phyloP scores from a whole-genome alignment of 2,329 filamentous ascomycete genomes.

The Lecanicillium sp. region DNA sequence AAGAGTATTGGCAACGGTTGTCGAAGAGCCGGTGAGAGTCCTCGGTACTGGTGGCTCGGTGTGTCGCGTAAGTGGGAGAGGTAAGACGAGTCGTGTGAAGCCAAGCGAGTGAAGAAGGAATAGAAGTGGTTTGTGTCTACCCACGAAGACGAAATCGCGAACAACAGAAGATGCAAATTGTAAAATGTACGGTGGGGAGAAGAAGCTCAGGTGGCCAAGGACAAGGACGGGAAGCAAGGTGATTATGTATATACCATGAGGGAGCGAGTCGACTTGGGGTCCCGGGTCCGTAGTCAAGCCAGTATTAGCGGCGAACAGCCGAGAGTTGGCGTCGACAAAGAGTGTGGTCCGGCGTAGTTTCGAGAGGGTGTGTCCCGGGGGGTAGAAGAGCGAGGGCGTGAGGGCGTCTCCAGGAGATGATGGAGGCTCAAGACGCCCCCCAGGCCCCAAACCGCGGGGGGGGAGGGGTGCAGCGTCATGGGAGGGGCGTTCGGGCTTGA shows the following conservation, averaged over 20 bases:
- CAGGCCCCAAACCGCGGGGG: no score
- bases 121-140: background rate
- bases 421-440: no score
- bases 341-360: background rate
- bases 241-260: slow-evolving; percentile 21
- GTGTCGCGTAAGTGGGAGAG: background rate
- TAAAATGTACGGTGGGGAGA: slow-evolving; percentile 6
- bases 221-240: slow-evolving; percentile 17
- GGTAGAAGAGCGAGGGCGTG: no score
- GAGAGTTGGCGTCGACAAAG: slow-evolving; percentile 6
- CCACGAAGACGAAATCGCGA: background rate
- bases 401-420: no score
- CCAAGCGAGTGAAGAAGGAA: slow-evolving; percentile 9
- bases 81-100: slow-evolving; percentile 1
- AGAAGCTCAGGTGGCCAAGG: slow-evolving; percentile 9
- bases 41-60: background rate
- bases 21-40: background rate
- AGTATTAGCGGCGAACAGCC: slow-evolving; percentile 11
- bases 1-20: no score
- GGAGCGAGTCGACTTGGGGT: slow-evolving; percentile 8
- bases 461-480: no score
- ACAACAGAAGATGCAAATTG: background rate
- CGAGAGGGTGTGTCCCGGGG: no score
- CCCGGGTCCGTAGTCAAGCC: slow-evolving; percentile 3
- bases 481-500: slow-evolving; percentile 7